phyloP scores from a whole-genome alignment of 2,329 filamentous ascomycete species.

The Alternaria triticimaculans region DNA sequence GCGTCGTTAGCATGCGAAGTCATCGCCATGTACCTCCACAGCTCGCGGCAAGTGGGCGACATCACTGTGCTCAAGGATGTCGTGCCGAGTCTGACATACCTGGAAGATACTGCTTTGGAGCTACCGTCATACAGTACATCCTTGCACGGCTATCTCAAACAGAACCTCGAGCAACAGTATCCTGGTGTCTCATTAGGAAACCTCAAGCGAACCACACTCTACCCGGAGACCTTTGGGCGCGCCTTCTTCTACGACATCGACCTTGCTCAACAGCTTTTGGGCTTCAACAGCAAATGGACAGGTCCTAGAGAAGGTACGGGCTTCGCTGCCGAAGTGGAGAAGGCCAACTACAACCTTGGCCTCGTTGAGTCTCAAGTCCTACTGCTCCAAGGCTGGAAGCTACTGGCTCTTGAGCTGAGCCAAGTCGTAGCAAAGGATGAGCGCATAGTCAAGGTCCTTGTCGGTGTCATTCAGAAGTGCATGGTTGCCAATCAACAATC shows the following conservation, averaged over 20 bases:
- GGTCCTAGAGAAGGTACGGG: conserved; percentile 66
- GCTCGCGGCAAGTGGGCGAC: conserved; percentile 78
- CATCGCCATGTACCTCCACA: conserved; percentile 88
- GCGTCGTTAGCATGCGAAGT: conserved; percentile 86
- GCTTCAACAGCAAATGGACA: conserved; percentile 78
- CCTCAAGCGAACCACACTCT: conserved; percentile 78
- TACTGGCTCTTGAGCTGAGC: conserved; percentile 83
- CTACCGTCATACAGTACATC: conserved; percentile 87
- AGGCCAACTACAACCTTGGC: conserved; percentile 89
- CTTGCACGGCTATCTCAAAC: conserved; percentile 81
- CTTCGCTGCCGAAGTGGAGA: conserved; percentile 81
- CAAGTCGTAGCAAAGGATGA: conserved; percentile 62
- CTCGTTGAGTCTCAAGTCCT: conserved; percentile 89
- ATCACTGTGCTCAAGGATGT: conserved; percentile 72
- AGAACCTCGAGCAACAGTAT: conserved; percentile 83
- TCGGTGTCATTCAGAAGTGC: conserved; percentile 77
- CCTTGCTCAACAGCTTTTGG: conserved; percentile 76
- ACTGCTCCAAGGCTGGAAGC: conserved; percentile 88
- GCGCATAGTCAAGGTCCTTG: conserved; percentile 71
- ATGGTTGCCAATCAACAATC: conserved; percentile 76
- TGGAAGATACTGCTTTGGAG: conserved; percentile 76
- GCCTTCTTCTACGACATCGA: conserved; percentile 86
- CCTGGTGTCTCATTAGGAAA: conserved; percentile 73
- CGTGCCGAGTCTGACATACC: conserved; percentile 78
- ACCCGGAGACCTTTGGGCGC: conserved; percentile 70